Percentiles rank a stretch among this genome's conserved stretches.
These are phyloP conservation scores for Populus hybrid DNA, from an alignment of 441 rosid genomes.

Conservation along the genomic window DNA sequence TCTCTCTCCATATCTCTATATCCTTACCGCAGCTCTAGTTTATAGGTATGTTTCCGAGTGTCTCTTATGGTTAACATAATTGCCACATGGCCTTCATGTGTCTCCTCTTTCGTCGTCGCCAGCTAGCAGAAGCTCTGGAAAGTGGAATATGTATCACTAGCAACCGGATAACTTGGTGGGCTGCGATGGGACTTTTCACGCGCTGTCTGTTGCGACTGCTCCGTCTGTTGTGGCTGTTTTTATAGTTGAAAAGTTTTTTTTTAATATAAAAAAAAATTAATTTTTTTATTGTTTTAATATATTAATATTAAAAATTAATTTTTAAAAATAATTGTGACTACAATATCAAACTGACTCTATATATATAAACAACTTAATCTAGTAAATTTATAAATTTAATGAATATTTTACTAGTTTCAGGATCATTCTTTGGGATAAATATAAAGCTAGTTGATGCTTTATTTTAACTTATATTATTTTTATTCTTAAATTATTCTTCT, in stretches of 20 bases:
- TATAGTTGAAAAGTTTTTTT: too few relatives aligned
- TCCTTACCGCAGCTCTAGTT: background rate
- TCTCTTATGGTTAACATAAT: background rate
- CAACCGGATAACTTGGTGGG: too few relatives aligned
- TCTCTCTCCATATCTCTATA: background rate
- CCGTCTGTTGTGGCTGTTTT: background rate
- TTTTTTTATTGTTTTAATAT: too few relatives aligned
- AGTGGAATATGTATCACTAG: too few relatives aligned
- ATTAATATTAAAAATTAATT: too few relatives aligned
- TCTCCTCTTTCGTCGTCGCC: background rate
- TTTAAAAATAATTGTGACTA: too few relatives aligned
- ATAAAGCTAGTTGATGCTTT: background rate
- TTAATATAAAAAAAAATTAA: too few relatives aligned
- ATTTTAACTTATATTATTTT: too few relatives aligned
- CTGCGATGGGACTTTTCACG: too few relatives aligned
- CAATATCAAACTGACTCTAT: too few relatives aligned
- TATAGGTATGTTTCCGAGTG: conserved; percentile 3
- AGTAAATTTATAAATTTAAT: too few relatives aligned
- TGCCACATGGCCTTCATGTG: conserved; percentile 9
- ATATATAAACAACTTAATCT: background rate
- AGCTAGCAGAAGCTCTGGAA: background rate
- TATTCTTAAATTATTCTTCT: too few relatives aligned
- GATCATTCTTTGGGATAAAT: rapidly evolving
- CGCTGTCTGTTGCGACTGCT: background rate
- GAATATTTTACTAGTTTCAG: background rate